Evolutionary conservation across 352 stramenopile genomes (phyloP), one percentile per base, ranked within the genome.

Genomic region (Thalassiosira sp.): DNA sequence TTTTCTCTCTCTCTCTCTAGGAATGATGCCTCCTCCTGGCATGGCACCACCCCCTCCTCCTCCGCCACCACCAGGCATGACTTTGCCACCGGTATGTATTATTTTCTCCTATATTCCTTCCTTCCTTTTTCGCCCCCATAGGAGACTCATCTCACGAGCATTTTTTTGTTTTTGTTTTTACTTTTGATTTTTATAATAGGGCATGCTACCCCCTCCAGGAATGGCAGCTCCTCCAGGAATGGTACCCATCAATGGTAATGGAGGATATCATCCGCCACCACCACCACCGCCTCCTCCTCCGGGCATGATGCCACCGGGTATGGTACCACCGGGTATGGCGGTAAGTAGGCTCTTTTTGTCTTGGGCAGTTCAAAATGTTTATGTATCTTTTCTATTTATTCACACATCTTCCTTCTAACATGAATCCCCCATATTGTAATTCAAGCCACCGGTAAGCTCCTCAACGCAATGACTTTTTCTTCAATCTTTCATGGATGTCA

Each of bases 31-130:
- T 52, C 71, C 71, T 35, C 71, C 71, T 5, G 71, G 71, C 13
- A 80, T 80, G 62, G 52, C 45, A 13, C 57, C 58, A 45, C 60
- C 62, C 18, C 54, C 46, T 0, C 58, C 68, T 43, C 69, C 68
- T 37, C 54, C 46, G 3, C 58, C 68, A 51, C 69, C 68, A 25
- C 68, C 72, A 18, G 64, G 54, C 35, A 81, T 81, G 72, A 60
- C 37, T n/a, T 61, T 76, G 56, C 72, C 72, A 22, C 72, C 72
- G 37, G 61, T 72, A 65, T 61, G 56, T 61, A 10, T 2, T 33
- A 56, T 52, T 0, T 13, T 53, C 5, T 53, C 11, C 25, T 13
- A 22, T 1, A 28, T 49, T 33, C 13, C 22, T 18, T 20, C 35
- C 22, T 18, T n/a, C 46, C 13, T 49, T 5, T 15, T 53, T 3